Conservation (phyloP, 1,139 yeast species). For the Suhomyces taliae region DNA sequence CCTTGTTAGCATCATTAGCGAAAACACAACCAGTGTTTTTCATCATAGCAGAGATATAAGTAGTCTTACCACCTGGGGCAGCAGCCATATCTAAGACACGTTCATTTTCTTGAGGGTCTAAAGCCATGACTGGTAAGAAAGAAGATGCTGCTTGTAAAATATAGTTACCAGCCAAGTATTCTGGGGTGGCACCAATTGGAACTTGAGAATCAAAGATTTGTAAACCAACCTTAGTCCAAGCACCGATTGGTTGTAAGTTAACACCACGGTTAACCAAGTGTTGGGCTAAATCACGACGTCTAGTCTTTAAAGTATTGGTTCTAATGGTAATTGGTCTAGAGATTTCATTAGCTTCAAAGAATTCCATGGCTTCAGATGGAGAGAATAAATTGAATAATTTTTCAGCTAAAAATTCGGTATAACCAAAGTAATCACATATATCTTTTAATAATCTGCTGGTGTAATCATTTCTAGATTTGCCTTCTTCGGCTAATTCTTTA, state of each 20-base stretch:
- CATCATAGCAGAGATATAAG: constrained; percentile 94
- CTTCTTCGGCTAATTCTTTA: constrained; percentile 80
- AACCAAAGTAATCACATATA: constrained; percentile 94
- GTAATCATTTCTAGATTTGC: constrained; percentile 81
- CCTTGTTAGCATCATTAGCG: constrained; percentile 96
- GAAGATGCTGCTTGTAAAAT: constrained; percentile 98
- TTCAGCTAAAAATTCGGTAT: constrained; percentile 90
- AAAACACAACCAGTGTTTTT: constrained; percentile 96
- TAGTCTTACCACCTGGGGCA: constrained; percentile 99
- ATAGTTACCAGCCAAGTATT: constrained; percentile 96
- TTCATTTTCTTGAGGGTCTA: constrained; percentile 94
- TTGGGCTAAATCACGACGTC: constrained; percentile 96
- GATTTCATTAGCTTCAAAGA: constrained; percentile 97
- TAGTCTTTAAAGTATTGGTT: constrained; percentile 90
- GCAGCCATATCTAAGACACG: constrained; percentile 98
- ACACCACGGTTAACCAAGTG: constrained; percentile 95
- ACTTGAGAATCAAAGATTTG: constrained; percentile 98
- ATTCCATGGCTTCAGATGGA: constrained; percentile 96
- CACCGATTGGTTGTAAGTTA: constrained; percentile 92
- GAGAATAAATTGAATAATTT: constrained; percentile 86
- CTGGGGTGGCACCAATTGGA: constrained; percentile 99
- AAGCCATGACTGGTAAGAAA: constrained; percentile 95
- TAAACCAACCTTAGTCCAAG: constrained; percentile 97
- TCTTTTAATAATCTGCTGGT: constrained; percentile 74
- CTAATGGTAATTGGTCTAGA: constrained; percentile 96